These are phyloP conservation scores for Clarireedia hainanense DNA, from an alignment of 2,329 filamentous ascomycete species.

Conservation along the genomic window DNA sequence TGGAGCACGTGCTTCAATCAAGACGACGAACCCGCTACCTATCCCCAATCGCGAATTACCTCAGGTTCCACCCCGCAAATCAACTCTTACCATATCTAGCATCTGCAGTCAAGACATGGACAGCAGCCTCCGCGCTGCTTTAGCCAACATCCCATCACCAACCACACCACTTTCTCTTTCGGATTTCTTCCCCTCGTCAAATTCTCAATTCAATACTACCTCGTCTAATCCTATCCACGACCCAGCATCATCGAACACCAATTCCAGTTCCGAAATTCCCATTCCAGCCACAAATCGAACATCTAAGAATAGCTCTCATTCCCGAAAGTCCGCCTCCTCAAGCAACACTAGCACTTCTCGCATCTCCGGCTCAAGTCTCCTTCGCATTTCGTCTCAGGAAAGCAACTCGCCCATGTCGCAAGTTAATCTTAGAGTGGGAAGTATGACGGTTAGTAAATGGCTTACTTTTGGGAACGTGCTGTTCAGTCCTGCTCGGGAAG, in stretches of 20 bases:
- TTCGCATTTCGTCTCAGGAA: constrained; percentile 30
- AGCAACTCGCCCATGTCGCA: constrained; percentile 58
- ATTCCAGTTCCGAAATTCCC: too few species aligned
- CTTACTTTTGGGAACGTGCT: constrained; percentile 76
- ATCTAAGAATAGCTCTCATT: background rate
- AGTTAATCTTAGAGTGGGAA: constrained; percentile 70
- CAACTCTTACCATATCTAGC: constrained; percentile 36
- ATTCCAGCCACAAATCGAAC: too few species aligned
- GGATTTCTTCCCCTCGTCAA: constrained; percentile 29
- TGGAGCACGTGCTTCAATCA: too few species aligned
- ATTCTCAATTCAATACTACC: too few species aligned
- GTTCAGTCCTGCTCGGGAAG: constrained; percentile 71
- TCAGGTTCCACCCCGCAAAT: background rate
- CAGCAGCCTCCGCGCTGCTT: constrained; percentile 42
- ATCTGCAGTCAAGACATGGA: constrained; percentile 48
- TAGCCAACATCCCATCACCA: constrained; percentile 36
- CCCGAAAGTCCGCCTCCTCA: constrained; percentile 16
- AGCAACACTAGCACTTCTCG: constrained; percentile 18
- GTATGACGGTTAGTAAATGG: constrained; percentile 83
- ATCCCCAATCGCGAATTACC: constrained; percentile 7
- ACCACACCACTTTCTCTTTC: constrained; percentile 37
- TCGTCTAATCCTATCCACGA: too few species aligned
- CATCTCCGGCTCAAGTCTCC: constrained; percentile 12
- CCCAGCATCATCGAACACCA: too few species aligned
- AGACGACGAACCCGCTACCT: background rate